phyloP scores from a whole-genome alignment of 768 basidiomycete species.

The Kwoniella europaea region DNA sequence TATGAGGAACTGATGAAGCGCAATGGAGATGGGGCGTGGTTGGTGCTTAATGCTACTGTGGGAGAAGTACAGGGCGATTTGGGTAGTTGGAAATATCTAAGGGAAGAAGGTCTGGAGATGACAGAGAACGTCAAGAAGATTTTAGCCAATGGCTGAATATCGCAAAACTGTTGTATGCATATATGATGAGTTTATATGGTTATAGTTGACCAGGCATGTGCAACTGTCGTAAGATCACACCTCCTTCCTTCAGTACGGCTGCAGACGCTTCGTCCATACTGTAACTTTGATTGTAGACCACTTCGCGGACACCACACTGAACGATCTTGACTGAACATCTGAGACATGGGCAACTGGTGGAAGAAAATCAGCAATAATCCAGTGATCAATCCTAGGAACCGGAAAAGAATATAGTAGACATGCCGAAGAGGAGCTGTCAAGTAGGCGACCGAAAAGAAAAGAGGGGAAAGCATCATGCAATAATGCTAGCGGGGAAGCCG shows the following conservation, averaged over 20 bases:
- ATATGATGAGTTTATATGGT: not conserved
- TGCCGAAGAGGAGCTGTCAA: not conserved
- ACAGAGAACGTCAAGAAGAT: conserved; percentile 29
- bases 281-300: conserved; percentile 93
- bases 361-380: not conserved
- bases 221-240: conserved; percentile 75
- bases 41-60: conserved; percentile 63
- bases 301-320: conserved; percentile 86
- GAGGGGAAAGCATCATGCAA: not conserved
- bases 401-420: not conserved
- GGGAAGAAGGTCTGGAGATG: conserved; percentile 39
- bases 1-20: conserved; percentile 67
- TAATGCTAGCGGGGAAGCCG: no score
- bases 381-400: not conserved
- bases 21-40: conserved; percentile 85
- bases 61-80: conserved; percentile 27
- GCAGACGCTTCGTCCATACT: conserved; percentile 94
- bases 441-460: not conserved
- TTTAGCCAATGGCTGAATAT: not conserved
- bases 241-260: conserved; percentile 75
- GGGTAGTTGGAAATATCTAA: conserved; percentile 38
- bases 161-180: conserved; percentile 16
- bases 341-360: conserved; percentile 89
- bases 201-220: conserved; percentile 42
- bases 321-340: conserved; percentile 96